Evolutionary conservation across 2,329 filamentous ascomycete genomes (phyloP).

Genomic region (Aspergillus pseudonomiae): DNA sequence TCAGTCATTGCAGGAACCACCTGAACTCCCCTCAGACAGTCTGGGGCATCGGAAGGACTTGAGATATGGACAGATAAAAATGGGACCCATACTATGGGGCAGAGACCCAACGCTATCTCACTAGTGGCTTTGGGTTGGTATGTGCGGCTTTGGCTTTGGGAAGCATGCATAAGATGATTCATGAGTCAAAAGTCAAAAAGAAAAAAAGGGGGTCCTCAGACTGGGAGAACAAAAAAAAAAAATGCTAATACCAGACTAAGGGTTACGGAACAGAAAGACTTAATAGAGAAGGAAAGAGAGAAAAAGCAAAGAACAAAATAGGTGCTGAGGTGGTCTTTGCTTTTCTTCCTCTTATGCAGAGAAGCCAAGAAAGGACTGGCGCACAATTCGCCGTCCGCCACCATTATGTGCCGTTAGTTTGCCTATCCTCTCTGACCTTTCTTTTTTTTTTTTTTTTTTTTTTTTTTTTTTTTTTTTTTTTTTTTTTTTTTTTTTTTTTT

Average conservation of each 20-base stretch:
- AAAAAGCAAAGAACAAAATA: neutral
- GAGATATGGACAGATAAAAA: constrained; percentile 1
- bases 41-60: neutral
- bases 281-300: neutral
- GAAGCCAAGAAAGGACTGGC: neutral
- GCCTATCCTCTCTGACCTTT: neutral
- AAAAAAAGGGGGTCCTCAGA: neutral
- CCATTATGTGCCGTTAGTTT: too few species aligned
- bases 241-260: too few species aligned
- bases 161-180: neutral
- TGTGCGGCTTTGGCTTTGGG: constrained; percentile 25
- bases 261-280: too few species aligned
- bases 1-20: neutral
- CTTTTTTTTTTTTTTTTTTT: neutral
- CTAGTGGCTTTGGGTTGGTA: constrained; percentile 25
- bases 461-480: neutral
- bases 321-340: neutral
- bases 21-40: neutral
- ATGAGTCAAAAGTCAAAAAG: constrained; percentile 4
- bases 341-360: neutral
- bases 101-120: constrained; percentile 14
- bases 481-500: neutral
- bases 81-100: constrained; percentile 1
- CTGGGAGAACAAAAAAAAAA: too few species aligned
- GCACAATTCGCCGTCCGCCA: too few species aligned